Base-by-base conservation (phyloP, 345 rosid genomes). In the Aegle marmelos region DNA sequence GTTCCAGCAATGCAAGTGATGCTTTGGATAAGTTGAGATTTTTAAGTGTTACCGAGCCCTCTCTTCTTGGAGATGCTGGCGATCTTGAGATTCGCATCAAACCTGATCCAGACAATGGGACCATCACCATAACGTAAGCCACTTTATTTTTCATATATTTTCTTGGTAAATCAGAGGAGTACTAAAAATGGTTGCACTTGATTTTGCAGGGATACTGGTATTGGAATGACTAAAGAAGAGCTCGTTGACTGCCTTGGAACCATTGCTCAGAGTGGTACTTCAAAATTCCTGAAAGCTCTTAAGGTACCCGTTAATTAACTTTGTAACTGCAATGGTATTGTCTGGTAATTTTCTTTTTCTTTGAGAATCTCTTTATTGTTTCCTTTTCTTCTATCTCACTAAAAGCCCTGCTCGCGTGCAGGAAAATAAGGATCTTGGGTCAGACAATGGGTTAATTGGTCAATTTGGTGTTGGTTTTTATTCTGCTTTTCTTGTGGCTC, bases 401-500 rank as follows among this genome's bases (percentile, higher is more conserved):
- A 14, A 11, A 21, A 17, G 67, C 59, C 53, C 34, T 22, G 79
- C 24, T 66, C 16, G 33, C 68, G 17, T 81, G 71, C 76, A 96
- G 99, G 99, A 96, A 82, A 96, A 92, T 84, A 82, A 92, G 78
- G 98, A 96, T 72, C 81, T 86, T n/a, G 98, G 99, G 25, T 90
- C 91, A 17, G 99, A 96, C 86, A 96, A 88, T 33, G 80, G 92
- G 68, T 83, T 96, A 89, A 96, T 96, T 14, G 99, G 99, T 36
- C 99, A 96, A 82, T 96, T 96, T 86, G 99, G 98, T 88, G 99
- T 96, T 85, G 99, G 99, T 25, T 96, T 96, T 85, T 94, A 96
- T 87, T 94, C 99, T 72, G 94, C 99, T 68, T 96, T 96, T 86
- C 92, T 96, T 82, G 98, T 96, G 57, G 94, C 99, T 74, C 92